Evolutionary conservation across 2,329 filamentous ascomycete genomes (phyloP).

Genomic region (Metarhizium guizhouense): DNA sequence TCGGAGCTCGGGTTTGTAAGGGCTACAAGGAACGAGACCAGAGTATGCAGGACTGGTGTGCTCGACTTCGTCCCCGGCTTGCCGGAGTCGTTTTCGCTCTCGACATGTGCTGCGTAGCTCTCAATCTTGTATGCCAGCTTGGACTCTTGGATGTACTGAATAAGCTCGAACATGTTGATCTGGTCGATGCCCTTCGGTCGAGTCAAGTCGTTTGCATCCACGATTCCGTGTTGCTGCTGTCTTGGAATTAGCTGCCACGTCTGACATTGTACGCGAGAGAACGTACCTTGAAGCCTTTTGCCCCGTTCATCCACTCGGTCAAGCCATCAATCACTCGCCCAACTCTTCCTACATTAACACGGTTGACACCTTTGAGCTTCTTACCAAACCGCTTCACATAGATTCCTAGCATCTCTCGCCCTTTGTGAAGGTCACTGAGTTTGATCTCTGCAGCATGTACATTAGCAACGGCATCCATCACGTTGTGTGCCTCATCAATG

Average conservation of each 20-base stretch:
- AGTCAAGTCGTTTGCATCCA: constrained; percentile 64
- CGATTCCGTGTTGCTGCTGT: constrained; percentile 50
- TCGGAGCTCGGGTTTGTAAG: constrained; percentile 78
- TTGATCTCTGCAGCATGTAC: constrained; percentile 76
- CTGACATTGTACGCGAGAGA: no score
- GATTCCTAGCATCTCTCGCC: constrained; percentile 64
- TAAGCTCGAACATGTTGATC: constrained; percentile 85
- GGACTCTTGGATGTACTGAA: constrained; percentile 81
- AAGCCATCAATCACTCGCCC: constrained; percentile 77
- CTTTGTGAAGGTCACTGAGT: constrained; percentile 62
- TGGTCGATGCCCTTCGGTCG: constrained; percentile 84
- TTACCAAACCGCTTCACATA: constrained; percentile 88
- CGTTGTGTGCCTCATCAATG: constrained; percentile 94
- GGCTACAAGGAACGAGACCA: constrained; percentile 60
- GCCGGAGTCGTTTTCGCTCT: constrained; percentile 32
- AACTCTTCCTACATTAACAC: constrained; percentile 83
- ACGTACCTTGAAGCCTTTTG: constrained; percentile 34
- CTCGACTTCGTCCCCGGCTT: constrained; percentile 15
- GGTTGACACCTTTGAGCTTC: constrained; percentile 80
- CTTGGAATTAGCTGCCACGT: neutral
- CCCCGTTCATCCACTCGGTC: constrained; percentile 54
- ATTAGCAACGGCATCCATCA: constrained; percentile 87
- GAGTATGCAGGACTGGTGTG: constrained; percentile 44
- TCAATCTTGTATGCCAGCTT: constrained; percentile 93
- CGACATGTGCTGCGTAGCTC: constrained; percentile 63